Percentiles rank a stretch among this genome's conserved stretches.
These are phyloP conservation scores for Trametes maxima DNA, from an alignment of 768 basidiomycete species.

Conservation along the genomic window DNA sequence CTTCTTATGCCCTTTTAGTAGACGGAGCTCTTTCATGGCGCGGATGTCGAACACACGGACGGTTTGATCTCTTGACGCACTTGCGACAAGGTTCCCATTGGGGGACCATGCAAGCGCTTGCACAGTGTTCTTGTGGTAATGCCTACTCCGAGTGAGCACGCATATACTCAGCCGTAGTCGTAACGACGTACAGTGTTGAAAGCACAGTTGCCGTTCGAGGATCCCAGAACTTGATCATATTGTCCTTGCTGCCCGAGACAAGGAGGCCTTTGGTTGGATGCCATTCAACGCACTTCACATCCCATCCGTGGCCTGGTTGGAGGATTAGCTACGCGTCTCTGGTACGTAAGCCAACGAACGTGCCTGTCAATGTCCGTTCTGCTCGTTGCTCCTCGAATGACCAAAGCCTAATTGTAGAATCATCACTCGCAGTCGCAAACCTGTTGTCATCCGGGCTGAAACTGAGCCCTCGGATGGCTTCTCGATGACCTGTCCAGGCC, in stretches of 20 bases:
- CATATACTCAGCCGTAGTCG: background rate
- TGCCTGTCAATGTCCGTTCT: constrained; percentile 85
- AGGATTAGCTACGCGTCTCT: background rate
- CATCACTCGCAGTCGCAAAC: constrained; percentile 95
- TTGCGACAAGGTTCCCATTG: constrained; percentile 91
- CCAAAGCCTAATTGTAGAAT: constrained; percentile 95
- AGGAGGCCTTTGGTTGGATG: constrained; percentile 96
- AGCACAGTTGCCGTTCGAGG: constrained; percentile 90
- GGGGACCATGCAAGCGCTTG: constrained; percentile 94
- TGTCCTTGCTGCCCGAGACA: constrained; percentile 96
- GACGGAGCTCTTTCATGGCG: constrained; percentile 93
- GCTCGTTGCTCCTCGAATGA: constrained; percentile 89
- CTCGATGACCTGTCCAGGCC: constrained; percentile 93
- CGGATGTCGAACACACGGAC: constrained; percentile 97
- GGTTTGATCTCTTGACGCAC: constrained; percentile 92
- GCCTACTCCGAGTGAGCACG: constrained; percentile 49
- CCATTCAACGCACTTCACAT: constrained; percentile 98
- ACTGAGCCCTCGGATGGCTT: constrained; percentile 88
- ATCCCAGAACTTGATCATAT: constrained; percentile 99
- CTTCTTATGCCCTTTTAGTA: constrained; percentile 95
- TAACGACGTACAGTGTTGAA: constrained; percentile 74
- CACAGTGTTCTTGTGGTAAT: constrained; percentile 96
- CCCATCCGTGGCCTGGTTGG: constrained; percentile 93
- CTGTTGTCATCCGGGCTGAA: constrained; percentile 91
- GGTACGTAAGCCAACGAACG: background rate